Conservation (phyloP, 345 rosid species). For the Lepidium africanum region DNA sequence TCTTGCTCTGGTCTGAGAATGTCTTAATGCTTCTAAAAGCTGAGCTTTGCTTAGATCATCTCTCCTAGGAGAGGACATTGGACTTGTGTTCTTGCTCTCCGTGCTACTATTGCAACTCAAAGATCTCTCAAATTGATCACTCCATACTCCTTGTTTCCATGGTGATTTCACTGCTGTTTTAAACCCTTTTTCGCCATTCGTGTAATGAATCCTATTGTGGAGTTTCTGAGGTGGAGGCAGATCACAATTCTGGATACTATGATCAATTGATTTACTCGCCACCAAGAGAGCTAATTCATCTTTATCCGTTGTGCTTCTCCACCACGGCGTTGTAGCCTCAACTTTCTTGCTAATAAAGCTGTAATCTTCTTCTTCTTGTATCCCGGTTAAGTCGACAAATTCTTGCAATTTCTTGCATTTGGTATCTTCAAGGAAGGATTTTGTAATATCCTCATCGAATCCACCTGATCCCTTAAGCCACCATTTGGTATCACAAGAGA, state of each 20-base stretch:
- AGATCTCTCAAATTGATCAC: slow-evolving; percentile 31
- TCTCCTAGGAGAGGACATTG: slow-evolving; percentile 27
- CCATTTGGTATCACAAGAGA: slow-evolving; percentile 75
- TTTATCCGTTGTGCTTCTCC: slow-evolving; percentile 61
- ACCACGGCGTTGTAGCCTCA: slow-evolving; percentile 51
- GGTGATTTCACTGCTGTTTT: not conserved
- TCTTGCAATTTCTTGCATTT: slow-evolving; percentile 32
- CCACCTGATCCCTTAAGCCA: slow-evolving; percentile 64
- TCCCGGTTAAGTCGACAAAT: slow-evolving; percentile 35
- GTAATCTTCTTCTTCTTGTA: slow-evolving; percentile 20
- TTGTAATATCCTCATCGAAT: slow-evolving; percentile 15
- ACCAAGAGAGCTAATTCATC: slow-evolving; percentile 77
- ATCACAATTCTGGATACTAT: slow-evolving; percentile 67
- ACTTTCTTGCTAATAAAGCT: slow-evolving; percentile 18
- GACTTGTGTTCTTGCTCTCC: slow-evolving; percentile 16
- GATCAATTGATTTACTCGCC: slow-evolving; percentile 58
- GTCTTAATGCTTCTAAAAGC: slow-evolving; percentile 83
- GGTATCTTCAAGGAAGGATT: slow-evolving; percentile 16
- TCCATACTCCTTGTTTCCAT: slow-evolving; percentile 23
- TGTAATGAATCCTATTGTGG: slow-evolving; percentile 16
- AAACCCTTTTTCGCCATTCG: slow-evolving; percentile 18
- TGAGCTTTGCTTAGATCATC: slow-evolving; percentile 57
- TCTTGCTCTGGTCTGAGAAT: slow-evolving; percentile 95
- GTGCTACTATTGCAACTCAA: slow-evolving; percentile 26
- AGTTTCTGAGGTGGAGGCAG: slow-evolving; percentile 77